Base-by-base conservation (phyloP, 192 early-diverging fungal genomes). In the Coemansia sp. region DNA sequence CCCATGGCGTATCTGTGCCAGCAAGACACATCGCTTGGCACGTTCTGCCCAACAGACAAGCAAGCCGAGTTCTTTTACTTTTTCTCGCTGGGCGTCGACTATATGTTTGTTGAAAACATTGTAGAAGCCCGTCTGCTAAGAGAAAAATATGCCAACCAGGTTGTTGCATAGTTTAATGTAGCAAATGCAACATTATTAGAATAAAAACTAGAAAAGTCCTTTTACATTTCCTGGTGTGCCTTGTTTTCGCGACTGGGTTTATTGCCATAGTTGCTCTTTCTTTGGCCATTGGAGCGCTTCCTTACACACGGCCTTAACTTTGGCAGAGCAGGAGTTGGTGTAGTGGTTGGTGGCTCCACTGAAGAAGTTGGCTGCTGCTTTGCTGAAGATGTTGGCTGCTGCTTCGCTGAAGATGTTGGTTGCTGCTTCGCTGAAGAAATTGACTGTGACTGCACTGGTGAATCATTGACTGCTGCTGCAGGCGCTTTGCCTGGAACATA, bases 31-130 rank as follows among this genome's bases (percentile, higher is more conserved):
- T 66, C 57, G 1, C 23, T 47, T 21, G 22, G 19, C n/a, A 35
- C 35, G 12, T 48, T 35, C 14, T 82, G 79, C 35, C 75, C 75
- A 0, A 50, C 38, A 6, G 25, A 65, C 19, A 49, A 61, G 9
- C 21, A 23, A 2, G 67, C 77, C 31, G 80, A 82, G 68, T 61
- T 82, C 17, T 69, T 57, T 21, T 59, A 71, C 53, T 82, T 82
- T 55, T 82, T 82, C 17, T 47, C 23, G 3, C 56, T 65, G 45
- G 80, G 80, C 29, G 45, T 62, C 7, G 80, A 82, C 68, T 82
- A 68, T 53, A 48, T 82, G 52, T 82, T 82, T 71, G 74, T 76
- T 22, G 80, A 82, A 21, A 74, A 82, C 45, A 76, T 77, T 54
- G 67, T 65, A 9, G 80, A 82, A 49, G 74, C 74, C 10, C 57